Percentiles rank a stretch among this genome's conserved stretches.
These are phyloP conservation scores for Psilocybe cubensis DNA, from an alignment of 768 basidiomycete species.

Conservation along the genomic window DNA sequence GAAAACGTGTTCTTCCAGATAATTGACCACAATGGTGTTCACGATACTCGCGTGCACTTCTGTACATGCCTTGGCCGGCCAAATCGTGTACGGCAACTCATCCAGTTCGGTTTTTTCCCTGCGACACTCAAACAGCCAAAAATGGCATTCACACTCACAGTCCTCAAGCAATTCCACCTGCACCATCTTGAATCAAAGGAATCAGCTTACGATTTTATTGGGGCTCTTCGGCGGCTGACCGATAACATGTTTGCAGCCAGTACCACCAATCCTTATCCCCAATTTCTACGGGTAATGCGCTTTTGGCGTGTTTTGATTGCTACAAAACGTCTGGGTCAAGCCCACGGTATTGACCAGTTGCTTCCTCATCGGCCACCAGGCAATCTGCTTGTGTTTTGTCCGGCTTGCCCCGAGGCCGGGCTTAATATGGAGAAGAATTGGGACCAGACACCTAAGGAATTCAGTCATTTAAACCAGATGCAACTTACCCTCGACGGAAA, in stretches of 20 bases:
- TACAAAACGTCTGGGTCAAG: conserved; percentile 21
- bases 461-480: conserved; percentile 23
- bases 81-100: conserved; percentile 24
- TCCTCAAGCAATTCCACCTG: conserved; percentile 27
- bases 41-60: conserved; percentile 24
- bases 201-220: conserved; percentile 27
- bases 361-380: conserved; percentile 16
- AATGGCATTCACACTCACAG: conserved; percentile 26
- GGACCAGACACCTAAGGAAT: conserved; percentile 12
- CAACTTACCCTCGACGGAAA: too few relatives aligned
- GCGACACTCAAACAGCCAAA: conserved; percentile 22
- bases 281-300: conserved; percentile 24
- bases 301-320: conserved; percentile 21
- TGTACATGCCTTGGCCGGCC: conserved; percentile 21
- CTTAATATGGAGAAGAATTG: conserved; percentile 17
- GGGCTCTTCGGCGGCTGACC: conserved; percentile 22
- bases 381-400: conserved; percentile 21
- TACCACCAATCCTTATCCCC: conserved; percentile 21
- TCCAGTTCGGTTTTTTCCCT: conserved; percentile 27
- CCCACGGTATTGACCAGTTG: conserved; percentile 23
- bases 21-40: conserved; percentile 29
- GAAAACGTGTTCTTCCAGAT: conserved; percentile 14
- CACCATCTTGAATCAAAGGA: conserved; percentile 27
- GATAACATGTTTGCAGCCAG: conserved; percentile 23
- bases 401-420: conserved; percentile 22